Conservation (phyloP, 306 rosid species). For the Cicer arietinum region DNA sequence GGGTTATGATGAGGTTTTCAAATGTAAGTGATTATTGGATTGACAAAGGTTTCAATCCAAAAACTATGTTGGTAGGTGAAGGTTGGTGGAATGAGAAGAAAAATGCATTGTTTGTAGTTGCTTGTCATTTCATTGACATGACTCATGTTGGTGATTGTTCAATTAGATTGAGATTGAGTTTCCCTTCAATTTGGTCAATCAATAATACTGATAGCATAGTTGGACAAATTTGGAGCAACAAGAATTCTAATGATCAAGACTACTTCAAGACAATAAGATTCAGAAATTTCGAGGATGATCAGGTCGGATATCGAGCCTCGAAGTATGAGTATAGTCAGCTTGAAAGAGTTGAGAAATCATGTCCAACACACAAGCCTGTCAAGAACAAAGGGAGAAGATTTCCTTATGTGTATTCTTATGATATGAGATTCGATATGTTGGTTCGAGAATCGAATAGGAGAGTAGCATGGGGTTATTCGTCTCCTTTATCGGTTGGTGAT, state of each 20-base stretch:
- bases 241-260: conserved; percentile 45
- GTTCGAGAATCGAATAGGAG: conserved; percentile 33
- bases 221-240: conserved; percentile 73
- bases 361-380: conserved; percentile 40
- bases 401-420: conserved; percentile 40
- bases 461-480: conserved; percentile 43
- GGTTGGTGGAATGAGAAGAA: conserved; percentile 65
- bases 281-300: not conserved
- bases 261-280: conserved; percentile 57
- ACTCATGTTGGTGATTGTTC: conserved; percentile 65
- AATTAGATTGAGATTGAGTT: conserved; percentile 51
- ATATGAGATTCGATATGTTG: conserved; percentile 58
- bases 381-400: conserved; percentile 17
- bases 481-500: conserved; percentile 45
- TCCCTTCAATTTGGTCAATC: conserved; percentile 65
- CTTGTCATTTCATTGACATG: conserved; percentile 48
- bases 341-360: conserved; percentile 48
- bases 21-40: not conserved
- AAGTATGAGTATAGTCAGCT: conserved; percentile 61
- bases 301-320: conserved; percentile 15
- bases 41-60: conserved; percentile 45
- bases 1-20: conserved; percentile 45
- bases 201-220: conserved; percentile 44
- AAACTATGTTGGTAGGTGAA: conserved; percentile 56
- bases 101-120: conserved; percentile 47